Conservation (phyloP, 2,329 filamentous ascomycete genomes). For the Penicillium oxalicum region DNA sequence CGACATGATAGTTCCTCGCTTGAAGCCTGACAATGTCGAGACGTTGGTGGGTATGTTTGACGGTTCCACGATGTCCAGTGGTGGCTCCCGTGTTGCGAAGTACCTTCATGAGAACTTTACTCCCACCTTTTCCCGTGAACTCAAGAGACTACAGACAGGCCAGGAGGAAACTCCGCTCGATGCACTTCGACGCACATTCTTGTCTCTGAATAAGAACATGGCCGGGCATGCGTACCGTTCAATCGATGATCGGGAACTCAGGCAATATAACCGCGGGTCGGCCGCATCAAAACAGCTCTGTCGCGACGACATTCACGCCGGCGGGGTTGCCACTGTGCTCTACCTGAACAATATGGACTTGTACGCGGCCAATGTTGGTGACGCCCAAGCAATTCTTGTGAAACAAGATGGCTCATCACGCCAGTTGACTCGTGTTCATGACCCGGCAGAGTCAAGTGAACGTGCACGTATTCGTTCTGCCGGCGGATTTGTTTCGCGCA, state of each 20-base stretch:
- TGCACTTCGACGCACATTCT: slow-evolving; percentile 77
- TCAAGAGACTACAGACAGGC: slow-evolving; percentile 65
- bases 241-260: slow-evolving; percentile 63
- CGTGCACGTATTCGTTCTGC: slow-evolving; percentile 86
- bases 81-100: slow-evolving; percentile 93
- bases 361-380: slow-evolving; percentile 90
- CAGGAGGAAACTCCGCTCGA: slow-evolving; percentile 70
- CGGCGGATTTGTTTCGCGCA: slow-evolving; percentile 90
- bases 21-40: slow-evolving; percentile 84
- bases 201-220: slow-evolving; percentile 88
- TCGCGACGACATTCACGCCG: slow-evolving; percentile 83
- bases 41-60: slow-evolving; percentile 94
- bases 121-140: slow-evolving; percentile 71
- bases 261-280: slow-evolving; percentile 61
- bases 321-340: slow-evolving; percentile 84
- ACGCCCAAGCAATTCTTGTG: slow-evolving; percentile 92
- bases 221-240: slow-evolving; percentile 77
- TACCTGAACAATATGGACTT: slow-evolving; percentile 87
- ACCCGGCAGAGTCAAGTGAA: slow-evolving; percentile 80
- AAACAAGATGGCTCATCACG: slow-evolving; percentile 78
- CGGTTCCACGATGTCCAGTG: slow-evolving; percentile 78
- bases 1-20: slow-evolving; percentile 88
- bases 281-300: slow-evolving; percentile 69
- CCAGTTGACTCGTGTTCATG: slow-evolving; percentile 83
- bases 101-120: slow-evolving; percentile 95